These are phyloP conservation scores for Amphicarpaea edgeworthii DNA, from an alignment of 306 rosid species.

Conservation along the genomic window DNA sequence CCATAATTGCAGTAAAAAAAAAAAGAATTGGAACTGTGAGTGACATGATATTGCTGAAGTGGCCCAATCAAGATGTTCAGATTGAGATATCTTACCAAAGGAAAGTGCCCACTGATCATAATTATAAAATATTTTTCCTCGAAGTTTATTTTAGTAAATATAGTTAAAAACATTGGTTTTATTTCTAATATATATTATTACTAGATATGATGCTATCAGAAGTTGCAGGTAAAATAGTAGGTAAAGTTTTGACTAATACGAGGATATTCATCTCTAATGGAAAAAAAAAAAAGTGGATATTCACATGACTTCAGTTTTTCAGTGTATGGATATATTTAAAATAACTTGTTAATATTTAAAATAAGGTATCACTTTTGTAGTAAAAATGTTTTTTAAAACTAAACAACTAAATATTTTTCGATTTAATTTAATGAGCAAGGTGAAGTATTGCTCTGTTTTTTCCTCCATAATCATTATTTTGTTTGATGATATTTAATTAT, in stretches of 20 bases:
- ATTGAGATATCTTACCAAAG: constrained; percentile 38
- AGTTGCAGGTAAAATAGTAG: background rate
- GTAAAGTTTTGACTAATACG: background rate
- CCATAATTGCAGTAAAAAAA: constrained; percentile 32
- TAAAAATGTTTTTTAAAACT: background rate
- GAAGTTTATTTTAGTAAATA: too few relatives aligned
- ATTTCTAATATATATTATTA: background rate
- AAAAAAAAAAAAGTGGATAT: too few relatives aligned
- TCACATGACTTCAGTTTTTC: background rate
- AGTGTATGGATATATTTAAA: background rate
- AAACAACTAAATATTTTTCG: background rate
- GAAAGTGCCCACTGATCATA: background rate
- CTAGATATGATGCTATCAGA: background rate
- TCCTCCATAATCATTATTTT: background rate
- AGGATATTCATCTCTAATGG: background rate
- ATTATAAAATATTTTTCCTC: too few relatives aligned
- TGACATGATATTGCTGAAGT: constrained; percentile 13
- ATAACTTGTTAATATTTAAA: background rate
- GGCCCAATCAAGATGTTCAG: constrained; percentile 39
- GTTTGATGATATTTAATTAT: background rate
- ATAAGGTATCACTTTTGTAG: background rate
- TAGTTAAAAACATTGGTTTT: background rate
- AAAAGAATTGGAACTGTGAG: background rate
- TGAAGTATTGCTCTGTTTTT: constrained; percentile 14
- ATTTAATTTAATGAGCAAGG: background rate